Conservation (phyloP, 2,329 filamentous ascomycete species). For the Tolypocladium amazonense region DNA sequence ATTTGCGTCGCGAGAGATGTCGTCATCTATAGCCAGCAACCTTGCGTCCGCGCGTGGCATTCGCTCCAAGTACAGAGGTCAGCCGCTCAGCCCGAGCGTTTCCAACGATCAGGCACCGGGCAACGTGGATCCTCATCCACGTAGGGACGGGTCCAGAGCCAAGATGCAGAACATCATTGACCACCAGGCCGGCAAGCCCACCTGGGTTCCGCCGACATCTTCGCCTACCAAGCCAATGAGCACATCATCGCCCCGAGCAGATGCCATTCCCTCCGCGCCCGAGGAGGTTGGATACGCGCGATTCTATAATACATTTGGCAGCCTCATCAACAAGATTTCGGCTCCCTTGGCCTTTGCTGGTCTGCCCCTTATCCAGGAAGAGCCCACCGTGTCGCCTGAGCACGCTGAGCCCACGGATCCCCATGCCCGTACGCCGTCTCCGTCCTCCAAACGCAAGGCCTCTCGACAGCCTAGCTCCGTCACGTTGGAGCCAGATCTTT, state of each 20-base stretch:
- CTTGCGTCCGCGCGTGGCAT: slow-evolving; percentile 80
- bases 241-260: slow-evolving; percentile 14
- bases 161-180: slow-evolving; percentile 49
- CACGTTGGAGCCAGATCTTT: slow-evolving; percentile 59
- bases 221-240: slow-evolving; percentile 13
- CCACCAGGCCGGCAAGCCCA: slow-evolving; percentile 38
- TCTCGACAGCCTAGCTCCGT: slow-evolving; percentile 8
- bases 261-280: slow-evolving; percentile 11
- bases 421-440: slow-evolving; percentile 23
- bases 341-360: slow-evolving; percentile 89
- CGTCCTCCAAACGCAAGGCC: slow-evolving; percentile 24
- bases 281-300: slow-evolving; percentile 73
- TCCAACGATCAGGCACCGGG: slow-evolving; percentile 66
- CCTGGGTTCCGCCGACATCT: slow-evolving; percentile 35
- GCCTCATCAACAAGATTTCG: slow-evolving; percentile 77
- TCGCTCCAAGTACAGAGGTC: slow-evolving; percentile 49
- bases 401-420: slow-evolving; percentile 18
- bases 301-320: slow-evolving; percentile 89
- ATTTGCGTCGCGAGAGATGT: slow-evolving; percentile 54
- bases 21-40: slow-evolving; percentile 81
- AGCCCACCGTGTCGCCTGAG: slow-evolving; percentile 17
- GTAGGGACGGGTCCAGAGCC: slow-evolving; percentile 36
- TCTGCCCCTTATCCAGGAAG: slow-evolving; percentile 59
- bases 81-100: slow-evolving; percentile 60
- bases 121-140: slow-evolving; percentile 49